Evolutionary conservation across 1,284 basidiomycete species (phyloP), one percentile per base, ranked within the genome.

Genomic region (Omphalotus olearius): DNA sequence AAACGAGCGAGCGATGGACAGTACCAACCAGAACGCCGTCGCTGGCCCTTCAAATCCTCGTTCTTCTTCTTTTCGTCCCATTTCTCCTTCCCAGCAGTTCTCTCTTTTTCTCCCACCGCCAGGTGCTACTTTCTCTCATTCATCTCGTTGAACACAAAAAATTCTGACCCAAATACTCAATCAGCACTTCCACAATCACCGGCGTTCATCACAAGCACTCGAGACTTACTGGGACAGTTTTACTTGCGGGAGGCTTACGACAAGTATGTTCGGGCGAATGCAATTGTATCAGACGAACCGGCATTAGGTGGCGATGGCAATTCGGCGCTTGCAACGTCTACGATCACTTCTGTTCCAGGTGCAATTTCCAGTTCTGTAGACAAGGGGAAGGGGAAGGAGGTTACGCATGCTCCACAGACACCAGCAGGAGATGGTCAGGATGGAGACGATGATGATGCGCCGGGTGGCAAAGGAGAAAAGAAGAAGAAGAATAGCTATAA

Each of bases 401-500:
- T 72, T 53, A 75, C 73, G 51, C 63, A 59, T 52, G 61, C 61
- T 39, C n/a, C 63, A 44, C 68, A 66, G 50, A 72, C 69, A n/a
- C 73, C 73, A n/a, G 75, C 69, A 36, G 70, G 65, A 40, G 67
- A 64, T 55, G 65, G 55, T 23, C 58, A 55, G 52, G 74, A 79
- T 60, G 77, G 65, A n/a, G 76, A 71, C 51, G 81, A 81, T 50
- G 83, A 83, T 11, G 81, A 80, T 18, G 73, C 69, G 0, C 69
- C 66, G 44, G 77, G 75, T 40, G 79, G 79, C 50, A 85, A 83
- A 61, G 82, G 79, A 50, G 84, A 86, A 62, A 88, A 85, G 74
- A 89, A 85, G 76, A 82, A 78, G 70, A 86, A 84, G 74, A 87
- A 87, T 57, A 82, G 70, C 50, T 90, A 90, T 60, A 86, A 79